Evolutionary conservation across 176 grass and related monocot genomes (phyloP).

Genomic region (Oryza longistaminata): DNA sequence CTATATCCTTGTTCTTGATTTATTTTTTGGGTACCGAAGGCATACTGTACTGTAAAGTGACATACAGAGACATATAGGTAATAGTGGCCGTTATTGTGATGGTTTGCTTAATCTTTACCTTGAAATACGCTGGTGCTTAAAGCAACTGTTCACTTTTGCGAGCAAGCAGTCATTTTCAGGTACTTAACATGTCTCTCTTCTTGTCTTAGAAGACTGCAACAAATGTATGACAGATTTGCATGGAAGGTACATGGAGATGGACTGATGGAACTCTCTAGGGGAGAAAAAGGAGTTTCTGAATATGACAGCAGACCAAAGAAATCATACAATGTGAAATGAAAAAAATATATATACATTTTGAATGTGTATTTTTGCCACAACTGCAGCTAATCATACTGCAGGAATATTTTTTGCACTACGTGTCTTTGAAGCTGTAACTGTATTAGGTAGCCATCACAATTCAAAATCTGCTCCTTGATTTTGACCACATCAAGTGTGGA

Average conservation of each 20-base stretch:
- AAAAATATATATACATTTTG: not conserved
- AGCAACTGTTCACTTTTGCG: not conserved
- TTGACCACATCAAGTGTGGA: not conserved
- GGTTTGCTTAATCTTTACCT: not conserved
- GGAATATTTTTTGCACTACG: not conserved
- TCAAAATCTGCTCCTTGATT: slow-evolving; percentile 12
- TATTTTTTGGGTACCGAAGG: not conserved
- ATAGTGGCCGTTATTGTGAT: not conserved
- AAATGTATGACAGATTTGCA: not conserved
- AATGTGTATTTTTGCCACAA: not conserved
- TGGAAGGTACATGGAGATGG: not conserved
- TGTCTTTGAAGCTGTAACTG: not conserved
- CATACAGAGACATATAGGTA: not conserved
- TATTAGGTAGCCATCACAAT: not conserved
- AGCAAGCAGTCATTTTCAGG: slow-evolving; percentile 7
- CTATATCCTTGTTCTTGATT: not conserved
- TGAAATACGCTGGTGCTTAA: not conserved
- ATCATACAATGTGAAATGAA: not conserved
- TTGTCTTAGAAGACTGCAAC: not conserved
- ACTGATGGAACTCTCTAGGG: not conserved
- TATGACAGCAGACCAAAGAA: not conserved
- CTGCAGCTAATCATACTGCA: not conserved
- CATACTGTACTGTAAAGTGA: not conserved
- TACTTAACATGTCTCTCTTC: not conserved
- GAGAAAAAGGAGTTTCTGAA: not conserved